Conservation (phyloP, 1,284 basidiomycete genomes). For the Ceratobasidium sp. region DNA sequence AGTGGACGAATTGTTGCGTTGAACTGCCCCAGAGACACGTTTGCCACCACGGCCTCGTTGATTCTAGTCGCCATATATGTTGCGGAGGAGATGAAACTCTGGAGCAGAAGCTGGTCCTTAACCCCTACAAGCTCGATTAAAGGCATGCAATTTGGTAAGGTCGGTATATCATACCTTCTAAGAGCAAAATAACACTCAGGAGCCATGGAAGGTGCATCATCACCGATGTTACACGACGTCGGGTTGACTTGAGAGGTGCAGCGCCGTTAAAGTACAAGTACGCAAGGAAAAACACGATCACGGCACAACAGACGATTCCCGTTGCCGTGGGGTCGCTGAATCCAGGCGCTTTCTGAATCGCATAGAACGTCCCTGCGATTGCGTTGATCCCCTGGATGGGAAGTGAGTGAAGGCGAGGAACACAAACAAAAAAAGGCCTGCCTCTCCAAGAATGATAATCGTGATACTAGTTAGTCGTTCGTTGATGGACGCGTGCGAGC, state of each 20-base stretch:
- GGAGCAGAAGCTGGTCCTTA: constrained; percentile 35
- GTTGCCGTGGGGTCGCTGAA: not conserved
- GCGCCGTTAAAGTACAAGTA: constrained; percentile 34
- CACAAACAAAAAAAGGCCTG: too few species aligned
- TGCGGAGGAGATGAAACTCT: constrained; percentile 18
- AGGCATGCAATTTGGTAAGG: not conserved
- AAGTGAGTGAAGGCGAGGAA: too few species aligned
- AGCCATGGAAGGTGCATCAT: constrained; percentile 34
- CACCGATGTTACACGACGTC: constrained; percentile 31
- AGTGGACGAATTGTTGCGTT: not conserved
- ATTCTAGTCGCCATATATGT: not conserved
- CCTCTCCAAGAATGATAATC: constrained; percentile 30
- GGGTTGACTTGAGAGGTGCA: constrained; percentile 15
- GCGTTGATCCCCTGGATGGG: constrained; percentile 28
- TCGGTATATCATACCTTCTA: not conserved
- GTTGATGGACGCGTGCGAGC: constrained; percentile 11
- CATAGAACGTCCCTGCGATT: constrained; percentile 23
- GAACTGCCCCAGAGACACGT: not conserved
- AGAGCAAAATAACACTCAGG: constrained; percentile 11
- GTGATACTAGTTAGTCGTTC: constrained; percentile 10
- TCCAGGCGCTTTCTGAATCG: constrained; percentile 20
- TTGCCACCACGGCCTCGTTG: not conserved
- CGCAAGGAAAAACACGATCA: constrained; percentile 28
- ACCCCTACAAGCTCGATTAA: constrained; percentile 1
- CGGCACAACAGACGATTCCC: not conserved